Evolutionary conservation across 208 protist species (phyloP).

Genomic region (Eutreptiella sp.): DNA sequence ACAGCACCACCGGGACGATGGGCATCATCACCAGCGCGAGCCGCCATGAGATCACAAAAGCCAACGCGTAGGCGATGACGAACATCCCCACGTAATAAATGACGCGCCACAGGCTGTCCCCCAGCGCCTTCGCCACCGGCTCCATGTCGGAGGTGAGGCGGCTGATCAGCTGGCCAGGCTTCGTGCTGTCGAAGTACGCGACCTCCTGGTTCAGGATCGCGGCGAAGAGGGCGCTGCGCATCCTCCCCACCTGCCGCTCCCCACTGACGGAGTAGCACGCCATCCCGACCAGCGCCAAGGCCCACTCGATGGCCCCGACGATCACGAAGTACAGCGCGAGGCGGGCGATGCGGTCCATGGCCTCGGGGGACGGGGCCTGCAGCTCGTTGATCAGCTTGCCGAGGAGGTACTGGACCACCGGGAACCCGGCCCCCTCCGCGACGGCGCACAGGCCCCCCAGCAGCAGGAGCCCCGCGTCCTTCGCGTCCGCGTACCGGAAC

Average conservation of each 20-base stretch:
- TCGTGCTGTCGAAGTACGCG: constrained; percentile 68
- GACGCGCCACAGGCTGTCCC: constrained; percentile 65
- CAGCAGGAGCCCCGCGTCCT: constrained; percentile 54
- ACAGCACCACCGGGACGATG: constrained; percentile 21
- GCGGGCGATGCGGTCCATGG: constrained; percentile 37
- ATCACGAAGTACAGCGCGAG: constrained; percentile 59
- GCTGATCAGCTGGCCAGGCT: constrained; percentile 52
- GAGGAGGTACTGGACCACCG: constrained; percentile 60
- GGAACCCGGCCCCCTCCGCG: constrained; percentile 48
- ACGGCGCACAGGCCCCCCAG: constrained; percentile 54
- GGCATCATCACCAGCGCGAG: constrained; percentile 31
- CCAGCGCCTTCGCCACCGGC: constrained; percentile 72
- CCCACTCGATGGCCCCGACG: background rate
- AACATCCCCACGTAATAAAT: constrained; percentile 54
- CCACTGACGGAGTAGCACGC: constrained; percentile 52
- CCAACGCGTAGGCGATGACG: constrained; percentile 65
- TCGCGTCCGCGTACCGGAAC: constrained; percentile 54
- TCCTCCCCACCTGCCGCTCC: constrained; percentile 46
- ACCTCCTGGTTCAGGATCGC: too few species aligned
- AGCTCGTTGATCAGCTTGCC: constrained; percentile 59
- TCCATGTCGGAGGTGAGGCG: constrained; percentile 64
- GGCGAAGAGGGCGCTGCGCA: too few species aligned
- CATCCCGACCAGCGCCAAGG: constrained; percentile 13
- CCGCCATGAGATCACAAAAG: constrained; percentile 36
- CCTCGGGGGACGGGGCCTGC: constrained; percentile 29